A percentile compares a stretch with the other conserved stretches of the same genome.
Conservation (phyloP, 306 rosid genomes). For the Parietaria judaica region DNA sequence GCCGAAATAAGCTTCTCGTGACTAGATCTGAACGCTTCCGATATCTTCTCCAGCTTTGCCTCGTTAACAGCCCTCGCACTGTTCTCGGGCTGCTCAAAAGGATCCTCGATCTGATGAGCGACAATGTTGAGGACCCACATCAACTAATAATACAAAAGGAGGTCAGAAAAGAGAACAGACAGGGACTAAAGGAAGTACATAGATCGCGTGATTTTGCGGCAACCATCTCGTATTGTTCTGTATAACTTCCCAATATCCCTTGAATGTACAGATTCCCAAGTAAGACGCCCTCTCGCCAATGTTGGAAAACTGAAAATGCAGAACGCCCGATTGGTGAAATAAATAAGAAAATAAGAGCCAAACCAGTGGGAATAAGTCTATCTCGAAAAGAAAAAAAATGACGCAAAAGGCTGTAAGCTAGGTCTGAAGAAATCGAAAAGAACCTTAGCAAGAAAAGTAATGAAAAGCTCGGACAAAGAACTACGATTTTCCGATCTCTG, state of each 20-base stretch:
- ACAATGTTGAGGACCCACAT: not conserved
- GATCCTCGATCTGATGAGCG: constrained; percentile 71
- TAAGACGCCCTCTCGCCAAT: constrained; percentile 37
- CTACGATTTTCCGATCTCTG: constrained; percentile 44
- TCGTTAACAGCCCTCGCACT: constrained; percentile 49
- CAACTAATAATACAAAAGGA: constrained; percentile 10
- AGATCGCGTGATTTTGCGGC: constrained; percentile 62
- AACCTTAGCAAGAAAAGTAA: constrained; percentile 67
- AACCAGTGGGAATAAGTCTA: too few species aligned
- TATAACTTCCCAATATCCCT: constrained; percentile 59
- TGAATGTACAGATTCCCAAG: constrained; percentile 52
- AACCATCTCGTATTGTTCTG: constrained; percentile 60
- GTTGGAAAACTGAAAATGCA: constrained; percentile 51
- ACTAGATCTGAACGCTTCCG: constrained; percentile 37
- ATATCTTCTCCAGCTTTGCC: constrained; percentile 43
- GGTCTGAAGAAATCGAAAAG: not conserved
- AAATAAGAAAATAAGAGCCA: too few species aligned
- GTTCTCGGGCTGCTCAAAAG: constrained; percentile 77
- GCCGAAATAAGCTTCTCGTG: constrained; percentile 21
- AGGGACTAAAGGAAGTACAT: constrained; percentile 44
- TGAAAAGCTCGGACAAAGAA: constrained; percentile 66
- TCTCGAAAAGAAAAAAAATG: not conserved
- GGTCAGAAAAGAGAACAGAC: constrained; percentile 1
- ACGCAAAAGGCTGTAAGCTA: not conserved
- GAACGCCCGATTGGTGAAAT: constrained; percentile 4